These are phyloP conservation scores for Didymella lethalis DNA, from an alignment of 2,329 filamentous ascomycete species.

Conservation along the genomic window DNA sequence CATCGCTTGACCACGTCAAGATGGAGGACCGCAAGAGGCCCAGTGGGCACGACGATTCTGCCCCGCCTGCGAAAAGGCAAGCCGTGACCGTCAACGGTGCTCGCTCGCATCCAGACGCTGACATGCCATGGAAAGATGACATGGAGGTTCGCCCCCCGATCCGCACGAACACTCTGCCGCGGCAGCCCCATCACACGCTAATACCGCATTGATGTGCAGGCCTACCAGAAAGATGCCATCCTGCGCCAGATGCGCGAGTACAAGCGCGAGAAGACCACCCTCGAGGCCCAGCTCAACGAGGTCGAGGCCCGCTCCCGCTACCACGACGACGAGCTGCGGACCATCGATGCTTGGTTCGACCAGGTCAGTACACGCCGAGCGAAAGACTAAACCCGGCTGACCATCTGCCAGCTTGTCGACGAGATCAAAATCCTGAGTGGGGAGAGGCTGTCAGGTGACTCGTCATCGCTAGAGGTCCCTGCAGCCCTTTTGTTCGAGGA, in stretches of 20 bases:
- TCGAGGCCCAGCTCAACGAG: constrained; percentile 83
- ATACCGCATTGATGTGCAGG: constrained; percentile 60
- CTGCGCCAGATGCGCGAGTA: constrained; percentile 98
- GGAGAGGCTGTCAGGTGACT: constrained; percentile 41
- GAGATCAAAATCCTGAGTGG: constrained; percentile 56
- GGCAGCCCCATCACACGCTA: constrained; percentile 40
- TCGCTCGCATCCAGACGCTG: constrained; percentile 69
- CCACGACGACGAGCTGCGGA: constrained; percentile 91
- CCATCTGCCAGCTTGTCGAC: constrained; percentile 54
- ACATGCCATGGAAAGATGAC: constrained; percentile 75
- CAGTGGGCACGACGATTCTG: constrained; percentile 81
- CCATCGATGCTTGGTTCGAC: constrained; percentile 92
- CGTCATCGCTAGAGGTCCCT: constrained; percentile 53
- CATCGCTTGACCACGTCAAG: constrained; percentile 82
- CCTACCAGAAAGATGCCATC: constrained; percentile 95
- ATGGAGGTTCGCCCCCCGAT: constrained; percentile 70
- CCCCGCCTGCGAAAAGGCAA: constrained; percentile 90
- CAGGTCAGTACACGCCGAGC: constrained; percentile 68
- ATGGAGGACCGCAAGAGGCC: constrained; percentile 99
- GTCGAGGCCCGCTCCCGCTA: constrained; percentile 78
- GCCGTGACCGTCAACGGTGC: constrained; percentile 76
- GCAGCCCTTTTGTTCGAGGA: constrained; percentile 64
- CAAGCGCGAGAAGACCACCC: constrained; percentile 83
- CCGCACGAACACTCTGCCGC: constrained; percentile 29
- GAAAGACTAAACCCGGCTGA: constrained; percentile 33